Evolutionary conservation across 2,329 filamentous ascomycete species (phyloP).

Genomic region (Venturia asperata): DNA sequence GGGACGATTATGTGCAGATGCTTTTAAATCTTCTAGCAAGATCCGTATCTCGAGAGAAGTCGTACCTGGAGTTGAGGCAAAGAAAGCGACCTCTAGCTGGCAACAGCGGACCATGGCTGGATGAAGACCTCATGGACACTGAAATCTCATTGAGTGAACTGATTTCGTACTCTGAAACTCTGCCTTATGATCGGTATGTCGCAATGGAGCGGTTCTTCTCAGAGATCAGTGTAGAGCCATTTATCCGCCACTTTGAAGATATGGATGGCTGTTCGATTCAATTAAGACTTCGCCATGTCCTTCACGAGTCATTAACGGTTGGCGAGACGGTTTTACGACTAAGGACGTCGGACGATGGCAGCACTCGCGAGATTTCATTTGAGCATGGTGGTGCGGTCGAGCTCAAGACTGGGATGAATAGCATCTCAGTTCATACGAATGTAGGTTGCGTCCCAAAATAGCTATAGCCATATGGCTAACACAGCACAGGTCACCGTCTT

Average conservation of each 20-base stretch:
- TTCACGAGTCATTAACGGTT: slow-evolving; percentile 63
- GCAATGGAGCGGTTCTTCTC: slow-evolving; percentile 69
- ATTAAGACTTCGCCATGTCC: slow-evolving; percentile 61
- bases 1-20: slow-evolving; percentile 72
- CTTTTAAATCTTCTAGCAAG: slow-evolving; percentile 68
- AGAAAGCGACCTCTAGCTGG: slow-evolving; percentile 7
- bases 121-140: slow-evolving; percentile 35
- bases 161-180: slow-evolving; percentile 40
- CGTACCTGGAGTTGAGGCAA: slow-evolving; percentile 13
- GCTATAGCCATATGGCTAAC: slow-evolving; percentile 34
- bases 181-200: slow-evolving; percentile 57
- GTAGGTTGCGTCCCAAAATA: slow-evolving; percentile 24
- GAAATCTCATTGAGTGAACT: slow-evolving; percentile 36
- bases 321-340: slow-evolving; percentile 60
- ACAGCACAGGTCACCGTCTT: slow-evolving; percentile 52
- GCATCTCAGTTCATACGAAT: slow-evolving; percentile 44
- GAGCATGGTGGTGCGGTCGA: slow-evolving; percentile 41
- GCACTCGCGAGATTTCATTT: slow-evolving; percentile 60
- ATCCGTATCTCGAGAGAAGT: slow-evolving; percentile 37
- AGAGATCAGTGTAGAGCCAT: slow-evolving; percentile 58
- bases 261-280: slow-evolving; percentile 69
- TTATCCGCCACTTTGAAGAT: slow-evolving; percentile 61
- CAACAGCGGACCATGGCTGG: slow-evolving; percentile 27
- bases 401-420: slow-evolving; percentile 51
- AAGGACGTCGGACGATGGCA: slow-evolving; percentile 47